Evolutionary conservation across 345 rosid species (phyloP).

Genomic region (Odontarrhena argentea): DNA sequence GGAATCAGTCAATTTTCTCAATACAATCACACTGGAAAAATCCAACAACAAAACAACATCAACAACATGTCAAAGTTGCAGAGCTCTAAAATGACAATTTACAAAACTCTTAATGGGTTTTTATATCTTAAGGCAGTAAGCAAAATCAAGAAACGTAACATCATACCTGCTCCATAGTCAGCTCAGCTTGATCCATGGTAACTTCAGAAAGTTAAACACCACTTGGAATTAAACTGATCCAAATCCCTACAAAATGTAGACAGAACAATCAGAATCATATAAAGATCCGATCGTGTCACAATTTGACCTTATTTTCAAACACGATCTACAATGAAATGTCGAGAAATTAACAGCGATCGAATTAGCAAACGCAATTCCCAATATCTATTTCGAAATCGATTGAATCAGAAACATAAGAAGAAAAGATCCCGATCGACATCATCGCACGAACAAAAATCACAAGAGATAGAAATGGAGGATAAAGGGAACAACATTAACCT

Average conservation of each 20-base stretch:
- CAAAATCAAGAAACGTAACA: conserved; percentile 25
- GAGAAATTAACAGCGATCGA: background rate
- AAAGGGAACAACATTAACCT: conserved; percentile 22
- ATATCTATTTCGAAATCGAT: background rate
- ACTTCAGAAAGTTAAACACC: conserved; percentile 39
- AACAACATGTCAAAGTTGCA: conserved; percentile 16
- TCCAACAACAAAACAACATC: background rate
- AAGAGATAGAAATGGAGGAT: background rate
- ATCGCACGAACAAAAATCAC: background rate
- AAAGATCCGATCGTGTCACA: conserved; percentile 1
- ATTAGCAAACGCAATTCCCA: conserved; percentile 19
- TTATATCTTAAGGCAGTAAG: background rate
- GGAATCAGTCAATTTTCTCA: background rate
- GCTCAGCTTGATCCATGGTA: conserved; percentile 79
- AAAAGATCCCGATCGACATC: conserved; percentile 7
- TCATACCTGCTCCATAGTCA: conserved; percentile 65
- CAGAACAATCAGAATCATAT: conserved; percentile 13
- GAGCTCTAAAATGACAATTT: background rate
- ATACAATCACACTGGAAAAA: background rate
- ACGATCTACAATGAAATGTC: conserved; percentile 34
- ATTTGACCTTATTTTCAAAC: conserved; percentile 12
- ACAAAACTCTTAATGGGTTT: background rate
- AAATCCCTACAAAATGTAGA: conserved; percentile 34
- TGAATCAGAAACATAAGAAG: background rate
- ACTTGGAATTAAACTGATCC: conserved; percentile 36